A percentile compares a stretch with the other conserved stretches of the same genome.
Evolutionary conservation across 1,284 basidiomycete genomes (phyloP).

Genomic region (Heterobasidion irregulare): DNA sequence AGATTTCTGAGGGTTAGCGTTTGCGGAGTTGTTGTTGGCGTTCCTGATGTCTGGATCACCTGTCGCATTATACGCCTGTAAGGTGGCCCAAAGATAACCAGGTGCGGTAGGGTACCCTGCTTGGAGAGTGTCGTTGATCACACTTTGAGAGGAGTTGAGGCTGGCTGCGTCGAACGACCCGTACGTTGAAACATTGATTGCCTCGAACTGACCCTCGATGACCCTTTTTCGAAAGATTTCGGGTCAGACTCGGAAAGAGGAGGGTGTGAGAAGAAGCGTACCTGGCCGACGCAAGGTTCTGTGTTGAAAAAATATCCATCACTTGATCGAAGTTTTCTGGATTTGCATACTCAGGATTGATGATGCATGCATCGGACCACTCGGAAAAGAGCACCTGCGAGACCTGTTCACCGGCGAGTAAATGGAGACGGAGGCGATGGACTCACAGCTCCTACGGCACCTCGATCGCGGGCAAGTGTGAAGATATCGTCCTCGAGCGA

Average conservation of each 20-base stretch:
- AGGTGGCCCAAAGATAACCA: slow-evolving; percentile 60
- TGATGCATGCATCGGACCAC: slow-evolving; percentile 62
- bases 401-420: neutral
- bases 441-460: slow-evolving; percentile 70
- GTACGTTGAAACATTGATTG: slow-evolving; percentile 43
- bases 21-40: slow-evolving; percentile 12
- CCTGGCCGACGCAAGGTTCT: slow-evolving; percentile 34
- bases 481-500: slow-evolving; percentile 64
- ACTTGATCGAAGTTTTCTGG: slow-evolving; percentile 62
- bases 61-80: slow-evolving; percentile 62
- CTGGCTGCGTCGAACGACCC: slow-evolving; percentile 48
- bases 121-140: slow-evolving; percentile 43
- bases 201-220: slow-evolving; percentile 57
- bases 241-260: neutral
- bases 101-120: slow-evolving; percentile 31
- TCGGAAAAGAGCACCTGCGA: slow-evolving; percentile 69
- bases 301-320: slow-evolving; percentile 74
- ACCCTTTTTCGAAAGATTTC: slow-evolving; percentile 25
- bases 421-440: neutral
- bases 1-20: slow-evolving; percentile 11
- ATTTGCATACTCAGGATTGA: slow-evolving; percentile 65
- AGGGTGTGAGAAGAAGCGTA: slow-evolving; percentile 13
- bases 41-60: slow-evolving; percentile 15
- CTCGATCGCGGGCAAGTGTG: slow-evolving; percentile 66
- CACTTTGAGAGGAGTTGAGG: slow-evolving; percentile 42